phyloP scores from a whole-genome alignment of 192 early-diverging fungal genomes.

The Oehlia diaphana region DNA sequence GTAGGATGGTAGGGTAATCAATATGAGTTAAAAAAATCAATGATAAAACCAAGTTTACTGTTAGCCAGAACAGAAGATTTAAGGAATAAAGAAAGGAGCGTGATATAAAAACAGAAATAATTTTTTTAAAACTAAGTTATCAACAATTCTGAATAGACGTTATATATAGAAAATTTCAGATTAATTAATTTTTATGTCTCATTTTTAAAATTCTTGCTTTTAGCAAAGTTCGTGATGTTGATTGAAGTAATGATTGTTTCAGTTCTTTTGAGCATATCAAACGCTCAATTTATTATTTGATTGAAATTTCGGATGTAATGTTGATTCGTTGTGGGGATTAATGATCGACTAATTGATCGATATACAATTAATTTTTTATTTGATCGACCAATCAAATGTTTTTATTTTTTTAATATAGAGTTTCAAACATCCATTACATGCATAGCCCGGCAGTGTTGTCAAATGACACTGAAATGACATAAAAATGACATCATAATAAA shows the following conservation, averaged over 20 bases:
- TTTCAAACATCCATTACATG: too few relatives aligned
- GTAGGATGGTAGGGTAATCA: slow-evolving; percentile 20
- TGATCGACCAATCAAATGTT: too few relatives aligned
- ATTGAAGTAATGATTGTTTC: slow-evolving; percentile 21
- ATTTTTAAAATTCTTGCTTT: slow-evolving; percentile 29
- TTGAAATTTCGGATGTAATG: slow-evolving; percentile 26
- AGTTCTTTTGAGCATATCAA: background rate
- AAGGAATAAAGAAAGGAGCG: slow-evolving; percentile 20
- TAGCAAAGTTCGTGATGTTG: slow-evolving; percentile 28
- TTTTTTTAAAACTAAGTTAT: too few relatives aligned
- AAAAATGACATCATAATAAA: too few relatives aligned
- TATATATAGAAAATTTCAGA: slow-evolving; percentile 33
- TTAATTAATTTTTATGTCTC: slow-evolving; percentile 31
- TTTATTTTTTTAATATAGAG: too few relatives aligned
- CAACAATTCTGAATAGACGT: slow-evolving; percentile 26
- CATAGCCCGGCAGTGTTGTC: too few relatives aligned
- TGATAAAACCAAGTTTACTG: slow-evolving; percentile 18
- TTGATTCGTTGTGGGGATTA: background rate
- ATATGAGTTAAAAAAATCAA: slow-evolving; percentile 21
- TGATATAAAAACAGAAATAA: background rate
- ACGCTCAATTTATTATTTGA: background rate
- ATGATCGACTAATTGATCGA: too few relatives aligned
- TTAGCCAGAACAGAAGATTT: slow-evolving; percentile 31
- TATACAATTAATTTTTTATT: too few relatives aligned
- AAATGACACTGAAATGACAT: too few relatives aligned